Percentiles rank a stretch among this genome's conserved stretches.
phyloP scores from a whole-genome alignment of 2,329 filamentous ascomycete species.

The Trichoderma sp. region DNA sequence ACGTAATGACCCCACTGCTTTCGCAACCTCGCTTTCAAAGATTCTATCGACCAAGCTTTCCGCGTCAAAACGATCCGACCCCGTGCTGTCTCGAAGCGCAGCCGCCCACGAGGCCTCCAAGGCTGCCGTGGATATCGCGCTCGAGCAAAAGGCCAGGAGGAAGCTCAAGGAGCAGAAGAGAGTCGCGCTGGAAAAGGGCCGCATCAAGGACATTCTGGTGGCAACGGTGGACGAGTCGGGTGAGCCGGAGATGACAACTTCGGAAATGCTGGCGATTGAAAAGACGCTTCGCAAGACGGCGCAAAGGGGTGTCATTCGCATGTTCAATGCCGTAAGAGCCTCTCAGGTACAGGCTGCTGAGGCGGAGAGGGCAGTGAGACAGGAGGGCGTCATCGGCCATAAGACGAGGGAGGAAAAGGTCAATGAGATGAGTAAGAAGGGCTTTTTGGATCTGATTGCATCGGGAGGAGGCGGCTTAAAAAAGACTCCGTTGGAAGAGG shows the following conservation, averaged over 20 bases:
- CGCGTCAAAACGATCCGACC: constrained; percentile 76
- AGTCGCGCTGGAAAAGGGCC: constrained; percentile 76
- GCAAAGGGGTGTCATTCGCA: constrained; percentile 88
- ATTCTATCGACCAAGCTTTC: constrained; percentile 89
- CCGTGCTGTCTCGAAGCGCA: constrained; percentile 82
- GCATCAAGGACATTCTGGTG: constrained; percentile 80
- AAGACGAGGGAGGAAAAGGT: constrained; percentile 80
- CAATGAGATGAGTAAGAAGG: constrained; percentile 95
- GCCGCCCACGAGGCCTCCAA: constrained; percentile 70
- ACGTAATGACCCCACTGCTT: constrained; percentile 86
- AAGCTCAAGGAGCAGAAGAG: constrained; percentile 80
- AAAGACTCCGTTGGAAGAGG: constrained; percentile 58
- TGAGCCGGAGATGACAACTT: constrained; percentile 46
- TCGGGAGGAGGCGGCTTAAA: constrained; percentile 59
- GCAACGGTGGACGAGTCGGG: constrained; percentile 55
- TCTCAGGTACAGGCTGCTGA: constrained; percentile 87
- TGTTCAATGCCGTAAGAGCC: constrained; percentile 92
- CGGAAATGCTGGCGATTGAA: constrained; percentile 67
- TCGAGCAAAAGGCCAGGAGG: constrained; percentile 77
- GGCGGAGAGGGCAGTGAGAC: constrained; percentile 66
- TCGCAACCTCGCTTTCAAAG: constrained; percentile 89
- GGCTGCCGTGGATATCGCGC: constrained; percentile 68
- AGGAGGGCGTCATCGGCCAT: constrained; percentile 74
- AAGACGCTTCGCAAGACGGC: constrained; percentile 80
- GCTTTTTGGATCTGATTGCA: constrained; percentile 87